Base-by-base conservation (phyloP, 805 yeast species). In the Maudiozyma saulgeensis region DNA sequence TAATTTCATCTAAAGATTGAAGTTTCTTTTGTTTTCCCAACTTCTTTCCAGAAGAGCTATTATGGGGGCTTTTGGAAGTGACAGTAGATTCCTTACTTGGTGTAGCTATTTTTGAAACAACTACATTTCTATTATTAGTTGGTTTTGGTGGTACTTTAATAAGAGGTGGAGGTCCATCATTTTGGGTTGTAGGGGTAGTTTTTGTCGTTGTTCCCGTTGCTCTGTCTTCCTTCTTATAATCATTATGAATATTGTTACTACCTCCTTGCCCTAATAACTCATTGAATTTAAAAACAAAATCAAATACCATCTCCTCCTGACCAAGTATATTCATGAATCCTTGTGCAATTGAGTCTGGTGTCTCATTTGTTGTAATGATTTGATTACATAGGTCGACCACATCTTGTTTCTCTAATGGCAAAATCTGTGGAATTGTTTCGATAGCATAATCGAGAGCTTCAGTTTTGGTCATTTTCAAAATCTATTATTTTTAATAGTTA, bases 1-100 rank as follows among this genome's bases (percentile, higher is more conserved):
- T 89, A 7, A 85, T 74, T 51, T 84, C 91, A 44, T 78, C 72
- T 48, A 85, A 62, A 25, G 79, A 75, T 39, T 78, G 81, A 7
- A 81, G 62, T 58, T 76, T 80, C 53, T 68, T 73, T 56, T 48
- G 58, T 75, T 80, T 53, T 68, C 73, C 56, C 47, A 66, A 54
- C 55, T 67, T 56, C 62, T n/a, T 21, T 47, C 31, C 16, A 39
- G 25, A 4, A 31, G 28, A 25, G 13, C 18, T 12, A 21, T 39
- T 15, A 28, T 37, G 41, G 40, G 40, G 23, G 3, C 23, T 25
- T 37, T 42, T 12, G 4, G 18, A 9, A 15, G 16, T 15, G 1
- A 35, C 40, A 12, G 48, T 38, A 3, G 23, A 21, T 7, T n/a
- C 9, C 11, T 18, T 13, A 8, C 19, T 21, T 25, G 32, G 12